phyloP scores from a whole-genome alignment of 768 basidiomycete genomes.

The Suillus ampliporus region DNA sequence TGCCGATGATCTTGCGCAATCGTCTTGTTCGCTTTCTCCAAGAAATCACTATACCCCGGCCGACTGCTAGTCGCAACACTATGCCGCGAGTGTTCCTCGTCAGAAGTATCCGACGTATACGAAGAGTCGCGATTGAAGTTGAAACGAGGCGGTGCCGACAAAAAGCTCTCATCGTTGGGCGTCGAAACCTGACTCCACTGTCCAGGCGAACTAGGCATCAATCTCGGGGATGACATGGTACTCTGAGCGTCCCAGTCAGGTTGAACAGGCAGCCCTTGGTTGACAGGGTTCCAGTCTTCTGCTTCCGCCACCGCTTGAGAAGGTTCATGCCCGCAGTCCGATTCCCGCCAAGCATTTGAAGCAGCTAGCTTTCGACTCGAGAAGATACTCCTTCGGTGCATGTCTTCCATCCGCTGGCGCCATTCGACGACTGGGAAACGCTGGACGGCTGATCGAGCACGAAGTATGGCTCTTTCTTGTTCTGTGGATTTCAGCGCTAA shows the following conservation, averaged over 20 bases:
- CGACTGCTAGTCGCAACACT: conserved; percentile 31
- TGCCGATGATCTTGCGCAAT: conserved; percentile 82
- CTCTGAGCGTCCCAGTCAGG: conserved; percentile 82
- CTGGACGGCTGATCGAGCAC: conserved; percentile 92
- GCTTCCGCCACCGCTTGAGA: conserved; percentile 60
- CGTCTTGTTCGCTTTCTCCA: conserved; percentile 83
- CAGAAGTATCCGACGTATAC: conserved; percentile 57
- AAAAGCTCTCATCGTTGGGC: conserved; percentile 47
- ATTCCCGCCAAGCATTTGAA: conserved; percentile 75
- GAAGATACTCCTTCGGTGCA: conserved; percentile 85
- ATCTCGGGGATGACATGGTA: conserved; percentile 44
- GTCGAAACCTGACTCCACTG: conserved; percentile 69
- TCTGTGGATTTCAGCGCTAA: conserved; percentile 89
- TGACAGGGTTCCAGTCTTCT: conserved; percentile 82
- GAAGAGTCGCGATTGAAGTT: conserved; percentile 35
- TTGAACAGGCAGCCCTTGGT: conserved; percentile 66
- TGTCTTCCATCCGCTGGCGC: conserved; percentile 95
- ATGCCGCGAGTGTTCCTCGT: conserved; percentile 59
- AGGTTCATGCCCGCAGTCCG: conserved; percentile 60
- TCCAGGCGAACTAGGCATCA: conserved; percentile 60
- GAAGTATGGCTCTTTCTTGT: conserved; percentile 90
- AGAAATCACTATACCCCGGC: conserved; percentile 74
- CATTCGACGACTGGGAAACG: conserved; percentile 98
- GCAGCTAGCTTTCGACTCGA: conserved; percentile 74
- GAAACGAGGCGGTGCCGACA: conserved; percentile 39